Conservation (phyloP, 2,329 filamentous ascomycete species). For the Dryadomyces quercivorus region DNA sequence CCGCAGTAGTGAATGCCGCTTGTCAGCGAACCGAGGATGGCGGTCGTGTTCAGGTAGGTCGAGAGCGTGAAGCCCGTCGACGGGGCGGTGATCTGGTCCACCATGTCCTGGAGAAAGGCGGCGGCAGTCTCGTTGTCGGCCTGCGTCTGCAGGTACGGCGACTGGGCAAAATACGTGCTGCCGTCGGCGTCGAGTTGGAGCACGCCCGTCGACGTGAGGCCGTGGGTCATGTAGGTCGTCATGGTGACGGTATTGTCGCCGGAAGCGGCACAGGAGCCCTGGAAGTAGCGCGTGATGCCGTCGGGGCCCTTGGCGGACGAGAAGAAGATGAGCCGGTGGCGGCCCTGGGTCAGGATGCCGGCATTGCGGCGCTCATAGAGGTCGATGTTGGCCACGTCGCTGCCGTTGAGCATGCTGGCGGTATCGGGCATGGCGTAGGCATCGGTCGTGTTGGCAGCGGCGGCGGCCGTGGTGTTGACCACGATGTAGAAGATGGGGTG, state of each 20-base stretch:
- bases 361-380: slow-evolving; percentile 19
- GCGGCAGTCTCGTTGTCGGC: slow-evolving; percentile 45
- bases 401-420: slow-evolving; percentile 10
- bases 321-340: slow-evolving; percentile 33
- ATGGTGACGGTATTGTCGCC: slow-evolving; percentile 15
- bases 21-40: slow-evolving; percentile 35
- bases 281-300: slow-evolving; percentile 18
- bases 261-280: slow-evolving; percentile 33
- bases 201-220: slow-evolving; percentile 32
- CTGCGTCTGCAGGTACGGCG: slow-evolving; percentile 39
- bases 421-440: neutral
- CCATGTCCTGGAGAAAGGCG: slow-evolving; percentile 32
- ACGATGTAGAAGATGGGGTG: slow-evolving; percentile 18
- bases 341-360: slow-evolving; percentile 30
- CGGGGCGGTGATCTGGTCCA: slow-evolving; percentile 27
- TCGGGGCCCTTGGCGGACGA: slow-evolving; percentile 23
- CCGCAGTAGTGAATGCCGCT: slow-evolving; percentile 33
- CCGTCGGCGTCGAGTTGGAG: slow-evolving; percentile 26
- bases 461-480: neutral
- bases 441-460: neutral
- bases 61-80: slow-evolving; percentile 1
- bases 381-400: slow-evolving; percentile 13
- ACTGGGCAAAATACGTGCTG: slow-evolving; percentile 25
- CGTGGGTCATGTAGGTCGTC: slow-evolving; percentile 37
- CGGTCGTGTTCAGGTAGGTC: neutral